Conservation (phyloP, 2,329 filamentous ascomycete genomes). For the Delphinella strobiligena region DNA sequence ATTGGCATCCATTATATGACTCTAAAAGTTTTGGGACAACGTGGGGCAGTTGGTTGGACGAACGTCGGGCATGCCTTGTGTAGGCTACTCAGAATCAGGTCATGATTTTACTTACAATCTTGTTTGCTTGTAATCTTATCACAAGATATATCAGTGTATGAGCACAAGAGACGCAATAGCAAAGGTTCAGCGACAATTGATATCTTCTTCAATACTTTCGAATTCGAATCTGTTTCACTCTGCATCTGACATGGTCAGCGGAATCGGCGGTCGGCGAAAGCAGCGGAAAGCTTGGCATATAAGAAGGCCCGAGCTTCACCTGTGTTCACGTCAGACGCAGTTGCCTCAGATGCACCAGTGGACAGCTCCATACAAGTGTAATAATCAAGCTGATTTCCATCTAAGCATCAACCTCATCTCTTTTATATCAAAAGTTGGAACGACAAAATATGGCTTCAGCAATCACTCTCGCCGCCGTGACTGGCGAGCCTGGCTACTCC, state of each 20-base stretch:
- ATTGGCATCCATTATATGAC: too few species aligned
- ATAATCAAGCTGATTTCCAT: too few species aligned
- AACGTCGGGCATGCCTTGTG: neutral
- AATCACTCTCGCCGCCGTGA: conserved; percentile 5
- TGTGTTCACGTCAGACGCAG: neutral
- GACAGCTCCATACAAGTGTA: too few species aligned
- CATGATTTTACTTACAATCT: neutral
- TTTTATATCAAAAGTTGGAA: too few species aligned
- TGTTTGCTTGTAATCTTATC: too few species aligned
- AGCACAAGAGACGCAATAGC: too few species aligned
- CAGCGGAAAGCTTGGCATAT: neutral
- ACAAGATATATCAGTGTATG: too few species aligned
- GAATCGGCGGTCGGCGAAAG: neutral
- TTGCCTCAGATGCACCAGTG: neutral
- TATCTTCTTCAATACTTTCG: too few species aligned
- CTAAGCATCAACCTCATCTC: neutral
- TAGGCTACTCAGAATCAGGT: neutral
- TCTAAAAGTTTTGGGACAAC: neutral
- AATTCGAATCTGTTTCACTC: too few species aligned
- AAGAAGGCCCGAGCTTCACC: neutral
- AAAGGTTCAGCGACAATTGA: too few species aligned
- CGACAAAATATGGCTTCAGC: conserved; percentile 6
- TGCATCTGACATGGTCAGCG: too few species aligned
- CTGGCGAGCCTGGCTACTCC: conserved; percentile 40
- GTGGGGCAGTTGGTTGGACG: neutral